These are phyloP conservation scores for Elongisporangium anandrum DNA, from an alignment of 352 stramenopile genomes.

Conservation along the genomic window DNA sequence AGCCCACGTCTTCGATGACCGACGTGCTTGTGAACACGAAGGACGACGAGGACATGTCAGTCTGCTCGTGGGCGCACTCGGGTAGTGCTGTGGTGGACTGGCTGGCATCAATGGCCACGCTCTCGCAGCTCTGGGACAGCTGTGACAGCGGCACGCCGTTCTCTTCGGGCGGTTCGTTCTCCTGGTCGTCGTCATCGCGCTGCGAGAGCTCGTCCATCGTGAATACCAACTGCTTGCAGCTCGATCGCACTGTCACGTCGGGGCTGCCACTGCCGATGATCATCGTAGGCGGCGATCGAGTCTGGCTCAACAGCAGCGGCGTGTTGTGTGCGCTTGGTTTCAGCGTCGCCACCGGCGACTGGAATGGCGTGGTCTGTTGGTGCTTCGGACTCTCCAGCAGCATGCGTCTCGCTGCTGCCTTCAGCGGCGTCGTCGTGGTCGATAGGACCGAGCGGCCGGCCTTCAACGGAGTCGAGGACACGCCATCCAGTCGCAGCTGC, in stretches of 20 bases:
- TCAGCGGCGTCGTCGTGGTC: background rate
- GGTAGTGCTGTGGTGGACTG: constrained; percentile 1
- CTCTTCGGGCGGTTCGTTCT: constrained; percentile 5
- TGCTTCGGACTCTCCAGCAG: background rate
- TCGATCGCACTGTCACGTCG: background rate
- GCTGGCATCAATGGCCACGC: constrained; percentile 4
- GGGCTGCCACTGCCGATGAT: background rate
- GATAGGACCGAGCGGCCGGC: constrained; percentile 1
- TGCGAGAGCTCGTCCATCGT: background rate
- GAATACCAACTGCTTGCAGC: background rate
- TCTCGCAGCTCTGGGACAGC: constrained; percentile 13
- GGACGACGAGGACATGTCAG: constrained; percentile 7
- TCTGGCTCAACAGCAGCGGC: background rate
- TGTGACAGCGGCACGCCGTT: constrained; percentile 20
- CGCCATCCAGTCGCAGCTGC: constrained; percentile 51
- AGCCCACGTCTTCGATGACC: constrained; percentile 75
- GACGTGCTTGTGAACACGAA: constrained; percentile 70
- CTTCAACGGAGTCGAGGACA: constrained; percentile 39
- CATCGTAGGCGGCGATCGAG: background rate
- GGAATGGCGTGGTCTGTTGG: background rate
- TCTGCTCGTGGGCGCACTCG: constrained; percentile 13
- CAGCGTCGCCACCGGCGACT: background rate
- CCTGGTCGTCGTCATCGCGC: background rate
- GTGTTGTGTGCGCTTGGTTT: background rate
- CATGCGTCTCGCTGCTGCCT: background rate